A percentile compares a stretch with the other conserved stretches of the same genome.
phyloP scores from a whole-genome alignment of 768 basidiomycete species.

The Leccinum imitatum region DNA sequence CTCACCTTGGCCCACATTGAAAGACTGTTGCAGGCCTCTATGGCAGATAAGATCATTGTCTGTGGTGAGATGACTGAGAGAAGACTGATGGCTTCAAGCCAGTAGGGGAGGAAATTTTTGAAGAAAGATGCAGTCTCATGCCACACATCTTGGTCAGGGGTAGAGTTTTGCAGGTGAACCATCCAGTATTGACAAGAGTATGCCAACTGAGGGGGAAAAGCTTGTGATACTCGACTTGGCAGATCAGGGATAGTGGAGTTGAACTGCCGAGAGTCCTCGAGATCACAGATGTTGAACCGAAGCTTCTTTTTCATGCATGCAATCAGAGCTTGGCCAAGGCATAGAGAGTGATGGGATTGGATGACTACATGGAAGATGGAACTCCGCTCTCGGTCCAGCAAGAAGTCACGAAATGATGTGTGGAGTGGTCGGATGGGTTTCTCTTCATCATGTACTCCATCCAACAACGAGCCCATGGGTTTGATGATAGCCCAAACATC shows the following conservation, averaged over 20 bases:
- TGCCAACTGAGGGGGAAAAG: background rate
- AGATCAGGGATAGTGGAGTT: no score
- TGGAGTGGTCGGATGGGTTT: no score
- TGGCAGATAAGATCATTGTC: background rate
- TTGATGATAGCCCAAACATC: background rate
- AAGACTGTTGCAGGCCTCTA: background rate
- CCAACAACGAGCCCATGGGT: background rate
- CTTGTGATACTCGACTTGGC: no score
- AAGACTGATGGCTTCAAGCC: constrained; percentile 39
- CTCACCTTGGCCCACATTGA: background rate
- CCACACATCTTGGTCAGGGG: background rate
- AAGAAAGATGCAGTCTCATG: constrained; percentile 12
- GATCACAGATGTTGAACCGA: no score
- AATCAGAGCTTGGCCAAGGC: no score
- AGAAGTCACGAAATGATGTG: no score
- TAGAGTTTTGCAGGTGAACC: background rate
- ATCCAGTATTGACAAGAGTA: background rate
- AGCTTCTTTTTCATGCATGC: no score
- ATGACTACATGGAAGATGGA: no score
- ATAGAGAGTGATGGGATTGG: no score
- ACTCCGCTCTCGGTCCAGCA: no score
- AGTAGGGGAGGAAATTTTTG: constrained; percentile 31
- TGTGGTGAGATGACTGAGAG: constrained; percentile 1
- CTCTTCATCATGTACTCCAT: no score
- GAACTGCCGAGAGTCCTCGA: no score